Evolutionary conservation across 495 filamentous ascomycete genomes (phyloP).

Genomic region (Echria macrotheca): DNA sequence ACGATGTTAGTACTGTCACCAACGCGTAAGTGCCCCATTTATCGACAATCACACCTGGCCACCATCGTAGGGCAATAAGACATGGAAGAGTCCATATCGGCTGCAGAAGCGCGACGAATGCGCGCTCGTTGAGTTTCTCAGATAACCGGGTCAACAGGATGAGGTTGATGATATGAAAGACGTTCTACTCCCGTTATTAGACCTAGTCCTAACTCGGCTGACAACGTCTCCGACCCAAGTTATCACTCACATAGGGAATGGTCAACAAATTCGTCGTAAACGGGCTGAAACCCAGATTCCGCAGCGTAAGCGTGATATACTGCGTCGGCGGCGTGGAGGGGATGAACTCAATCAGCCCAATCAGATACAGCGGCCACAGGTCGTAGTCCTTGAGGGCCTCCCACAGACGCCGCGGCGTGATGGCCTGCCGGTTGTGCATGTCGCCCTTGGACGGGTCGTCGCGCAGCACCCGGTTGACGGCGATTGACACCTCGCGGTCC

Average conservation of each 20-base stretch:
- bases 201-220: too few species aligned
- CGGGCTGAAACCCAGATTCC: constrained; percentile 56
- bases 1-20: constrained; percentile 45
- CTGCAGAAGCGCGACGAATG: constrained; percentile 47
- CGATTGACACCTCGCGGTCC: constrained; percentile 46
- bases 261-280: constrained; percentile 66
- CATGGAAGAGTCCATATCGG: constrained; percentile 56
- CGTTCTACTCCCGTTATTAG: too few species aligned
- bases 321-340: constrained; percentile 48
- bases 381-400: constrained; percentile 61
- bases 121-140: constrained; percentile 53
- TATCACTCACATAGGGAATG: too few species aligned
- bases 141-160: constrained; percentile 51
- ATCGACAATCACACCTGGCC: constrained; percentile 16
- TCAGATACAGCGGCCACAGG: constrained; percentile 65
- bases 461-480: constrained; percentile 43
- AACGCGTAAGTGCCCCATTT: constrained; percentile 51
- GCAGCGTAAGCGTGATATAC: constrained; percentile 62
- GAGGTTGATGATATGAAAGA: constrained; percentile 38
- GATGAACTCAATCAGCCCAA: constrained; percentile 57
- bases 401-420: constrained; percentile 55
- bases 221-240: too few species aligned
- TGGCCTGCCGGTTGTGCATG: constrained; percentile 56
- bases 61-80: constrained; percentile 41
- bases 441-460: constrained; percentile 54